Percentiles rank a stretch among this genome's conserved stretches.
Conservation (phyloP, 352 stramenopile species). For the Globisporangium heterothallicum region DNA sequence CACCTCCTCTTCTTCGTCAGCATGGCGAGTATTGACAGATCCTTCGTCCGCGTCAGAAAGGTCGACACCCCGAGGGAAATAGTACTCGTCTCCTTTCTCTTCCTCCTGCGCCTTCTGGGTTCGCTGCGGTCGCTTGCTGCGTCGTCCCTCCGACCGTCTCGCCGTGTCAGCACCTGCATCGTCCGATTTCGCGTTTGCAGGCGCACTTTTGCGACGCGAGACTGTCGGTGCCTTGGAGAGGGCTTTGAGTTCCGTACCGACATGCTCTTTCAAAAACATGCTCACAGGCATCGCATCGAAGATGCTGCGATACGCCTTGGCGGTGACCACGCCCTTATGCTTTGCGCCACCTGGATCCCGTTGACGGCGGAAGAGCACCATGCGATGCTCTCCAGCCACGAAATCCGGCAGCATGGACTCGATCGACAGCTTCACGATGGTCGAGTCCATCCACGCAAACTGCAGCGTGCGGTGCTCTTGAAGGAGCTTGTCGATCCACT, state of each 20-base stretch:
- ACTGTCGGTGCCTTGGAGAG: constrained; percentile 54
- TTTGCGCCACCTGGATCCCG: constrained; percentile 21
- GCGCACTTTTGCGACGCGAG: constrained; percentile 26
- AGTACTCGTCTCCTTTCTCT: constrained; percentile 37
- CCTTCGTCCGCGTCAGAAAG: constrained; percentile 15
- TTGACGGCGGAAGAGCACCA: constrained; percentile 67
- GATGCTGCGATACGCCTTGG: constrained; percentile 52
- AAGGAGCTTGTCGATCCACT: constrained; percentile 66
- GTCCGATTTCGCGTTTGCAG: constrained; percentile 15
- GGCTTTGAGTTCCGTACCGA: constrained; percentile 32
- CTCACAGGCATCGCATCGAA: constrained; percentile 56
- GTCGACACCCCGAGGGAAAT: constrained; percentile 30
- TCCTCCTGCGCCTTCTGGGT: constrained; percentile 25
- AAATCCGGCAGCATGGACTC: constrained; percentile 51
- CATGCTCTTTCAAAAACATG: constrained; percentile 49
- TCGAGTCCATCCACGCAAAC: constrained; percentile 72
- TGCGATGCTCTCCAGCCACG: constrained; percentile 36
- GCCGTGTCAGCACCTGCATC: too few relatives aligned
- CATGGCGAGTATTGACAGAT: neutral
- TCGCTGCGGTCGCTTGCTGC: constrained; percentile 16
- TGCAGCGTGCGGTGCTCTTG: constrained; percentile 44
- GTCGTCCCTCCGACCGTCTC: too few relatives aligned
- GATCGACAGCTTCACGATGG: constrained; percentile 59
- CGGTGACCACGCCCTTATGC: constrained; percentile 33
- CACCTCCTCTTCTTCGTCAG: constrained; percentile 27